These are phyloP conservation scores for Russula vinacea DNA, from an alignment of 768 basidiomycete genomes.

Conservation along the genomic window DNA sequence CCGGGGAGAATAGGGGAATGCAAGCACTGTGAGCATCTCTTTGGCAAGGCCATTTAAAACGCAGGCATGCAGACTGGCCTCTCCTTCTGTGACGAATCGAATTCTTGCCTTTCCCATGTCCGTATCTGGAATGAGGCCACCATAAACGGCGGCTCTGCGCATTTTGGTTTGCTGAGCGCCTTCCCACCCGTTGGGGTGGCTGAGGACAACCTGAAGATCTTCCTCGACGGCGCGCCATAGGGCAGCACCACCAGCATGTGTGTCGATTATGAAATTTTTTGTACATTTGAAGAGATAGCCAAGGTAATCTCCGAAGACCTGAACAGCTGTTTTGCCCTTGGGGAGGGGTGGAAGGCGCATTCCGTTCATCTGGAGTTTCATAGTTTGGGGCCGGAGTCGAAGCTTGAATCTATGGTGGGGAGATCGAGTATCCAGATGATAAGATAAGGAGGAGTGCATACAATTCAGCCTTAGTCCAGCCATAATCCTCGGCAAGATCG, in stretches of 20 bases:
- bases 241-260: constrained; percentile 70
- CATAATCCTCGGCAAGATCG: constrained; percentile 72
- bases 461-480: constrained; percentile 75
- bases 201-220: constrained; percentile 69
- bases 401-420: constrained; percentile 62
- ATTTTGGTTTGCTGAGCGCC: constrained; percentile 74
- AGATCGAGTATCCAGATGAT: neutral
- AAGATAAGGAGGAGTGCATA: constrained; percentile 39
- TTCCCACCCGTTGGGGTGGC: constrained; percentile 84
- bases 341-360: constrained; percentile 72
- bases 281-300: constrained; percentile 73
- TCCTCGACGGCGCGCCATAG: constrained; percentile 70
- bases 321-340: constrained; percentile 60
- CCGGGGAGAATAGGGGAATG: neutral
- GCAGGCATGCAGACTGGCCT: constrained; percentile 80
- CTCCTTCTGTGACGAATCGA: constrained; percentile 79
- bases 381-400: constrained; percentile 69
- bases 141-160: constrained; percentile 68
- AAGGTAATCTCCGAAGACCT: constrained; percentile 79
- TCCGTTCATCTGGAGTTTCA: constrained; percentile 82
- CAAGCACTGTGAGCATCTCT: constrained; percentile 67
- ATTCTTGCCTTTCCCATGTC: constrained; percentile 70
- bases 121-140: constrained; percentile 70
- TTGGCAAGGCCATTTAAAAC: constrained; percentile 73
- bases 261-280: constrained; percentile 70